Evolutionary conservation across 768 basidiomycete species (phyloP).

Genomic region (Boletus sp.): DNA sequence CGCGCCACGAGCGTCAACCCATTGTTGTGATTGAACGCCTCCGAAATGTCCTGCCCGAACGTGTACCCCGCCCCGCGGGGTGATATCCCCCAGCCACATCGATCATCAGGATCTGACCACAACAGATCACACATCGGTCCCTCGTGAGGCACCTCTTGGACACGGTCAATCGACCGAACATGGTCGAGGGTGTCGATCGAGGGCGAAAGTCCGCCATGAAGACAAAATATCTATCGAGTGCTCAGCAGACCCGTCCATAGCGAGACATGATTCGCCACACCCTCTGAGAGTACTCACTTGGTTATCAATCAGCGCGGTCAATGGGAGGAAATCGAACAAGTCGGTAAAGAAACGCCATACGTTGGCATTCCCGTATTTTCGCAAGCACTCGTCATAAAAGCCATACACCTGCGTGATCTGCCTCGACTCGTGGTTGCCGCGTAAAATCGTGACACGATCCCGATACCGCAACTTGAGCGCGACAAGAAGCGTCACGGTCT

Average conservation of each 20-base stretch:
- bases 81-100: conserved; percentile 99
- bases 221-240: conserved; percentile 84
- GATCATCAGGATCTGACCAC: conserved; percentile 99
- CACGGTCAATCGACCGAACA: conserved; percentile 96
- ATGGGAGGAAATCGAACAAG: conserved; percentile 95
- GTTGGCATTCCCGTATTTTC: conserved; percentile 99
- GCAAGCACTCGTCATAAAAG: conserved; percentile 98
- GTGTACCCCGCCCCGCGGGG: conserved; percentile 99
- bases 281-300: conserved; percentile 68
- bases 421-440: conserved; percentile 98
- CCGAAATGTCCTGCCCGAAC: conserved; percentile 98
- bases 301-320: conserved; percentile 97
- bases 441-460: conserved; percentile 95
- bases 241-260: conserved; percentile 3
- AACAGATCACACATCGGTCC: conserved; percentile 99
- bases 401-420: conserved; percentile 99
- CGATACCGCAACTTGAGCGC: conserved; percentile 97
- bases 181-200: conserved; percentile 99
- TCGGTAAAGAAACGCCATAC: conserved; percentile 99
- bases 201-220: conserved; percentile 96
- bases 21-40: conserved; percentile 99
- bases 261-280: neutral
- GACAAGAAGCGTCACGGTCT: conserved; percentile 96
- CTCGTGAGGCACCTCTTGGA: conserved; percentile 99
- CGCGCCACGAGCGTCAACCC: conserved; percentile 93